These are phyloP conservation scores for Fibroporia radiculosa DNA, from an alignment of 768 basidiomycete genomes.

Conservation along the genomic window DNA sequence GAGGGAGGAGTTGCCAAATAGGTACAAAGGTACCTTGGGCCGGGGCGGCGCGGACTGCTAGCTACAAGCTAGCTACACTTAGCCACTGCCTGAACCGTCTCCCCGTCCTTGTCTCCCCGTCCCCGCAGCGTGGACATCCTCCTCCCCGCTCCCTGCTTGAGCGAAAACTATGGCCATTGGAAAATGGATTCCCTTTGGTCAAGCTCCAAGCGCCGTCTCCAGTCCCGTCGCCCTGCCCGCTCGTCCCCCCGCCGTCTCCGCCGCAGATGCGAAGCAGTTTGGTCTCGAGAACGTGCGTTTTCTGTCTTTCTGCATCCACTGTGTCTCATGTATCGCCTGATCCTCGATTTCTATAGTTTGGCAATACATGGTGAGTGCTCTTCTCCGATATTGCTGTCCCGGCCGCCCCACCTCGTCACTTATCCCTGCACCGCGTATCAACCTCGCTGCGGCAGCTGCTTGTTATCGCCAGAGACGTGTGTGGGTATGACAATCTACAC, in stretches of 20 bases:
- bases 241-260: constrained; percentile 25
- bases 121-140: background rate
- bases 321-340: constrained; percentile 4
- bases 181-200: constrained; percentile 23
- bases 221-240: constrained; percentile 14
- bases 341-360: constrained; percentile 50
- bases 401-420: too few relatives aligned
- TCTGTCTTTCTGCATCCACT: constrained; percentile 6
- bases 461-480: too few relatives aligned
- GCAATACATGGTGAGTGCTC: constrained; percentile 79
- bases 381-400: too few relatives aligned
- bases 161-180: constrained; percentile 14
- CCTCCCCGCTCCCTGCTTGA: background rate
- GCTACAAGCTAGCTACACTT: background rate
- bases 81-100: background rate
- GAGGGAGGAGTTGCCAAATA: background rate
- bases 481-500: too few relatives aligned
- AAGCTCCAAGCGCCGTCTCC: constrained; percentile 10
- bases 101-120: background rate
- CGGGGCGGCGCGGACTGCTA: background rate
- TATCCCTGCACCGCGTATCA: too few relatives aligned
- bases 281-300: constrained; percentile 91
- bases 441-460: too few relatives aligned
- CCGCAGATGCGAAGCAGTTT: constrained; percentile 80
- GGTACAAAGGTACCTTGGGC: background rate